Conservation (phyloP, 2,329 filamentous ascomycete species). For the Fusarium austroafricanum region DNA sequence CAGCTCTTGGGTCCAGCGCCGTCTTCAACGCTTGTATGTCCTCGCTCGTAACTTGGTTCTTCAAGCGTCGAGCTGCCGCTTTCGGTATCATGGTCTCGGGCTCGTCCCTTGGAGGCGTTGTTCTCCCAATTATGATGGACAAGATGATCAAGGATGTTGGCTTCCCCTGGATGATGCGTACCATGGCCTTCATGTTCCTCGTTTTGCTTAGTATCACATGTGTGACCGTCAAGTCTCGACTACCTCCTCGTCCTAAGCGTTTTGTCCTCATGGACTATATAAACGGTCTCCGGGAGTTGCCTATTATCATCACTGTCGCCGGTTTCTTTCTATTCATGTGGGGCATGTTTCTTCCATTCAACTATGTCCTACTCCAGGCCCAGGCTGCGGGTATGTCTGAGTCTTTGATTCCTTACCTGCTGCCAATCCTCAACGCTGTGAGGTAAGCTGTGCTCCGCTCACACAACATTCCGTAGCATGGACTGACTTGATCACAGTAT, state of each 20-base stretch:
- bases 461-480: neutral
- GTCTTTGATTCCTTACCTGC: slow-evolving; percentile 58
- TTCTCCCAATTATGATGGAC: slow-evolving; percentile 71
- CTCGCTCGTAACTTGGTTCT: slow-evolving; percentile 63
- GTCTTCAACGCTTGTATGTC: slow-evolving; percentile 59
- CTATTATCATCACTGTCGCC: slow-evolving; percentile 56
- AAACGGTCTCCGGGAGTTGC: slow-evolving; percentile 58
- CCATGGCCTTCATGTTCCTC: slow-evolving; percentile 60
- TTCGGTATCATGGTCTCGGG: slow-evolving; percentile 66
- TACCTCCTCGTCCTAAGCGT: slow-evolving; percentile 59
- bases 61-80: slow-evolving; percentile 62
- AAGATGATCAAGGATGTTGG: slow-evolving; percentile 62
- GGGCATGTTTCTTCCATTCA: slow-evolving; percentile 67
- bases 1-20: slow-evolving; percentile 56
- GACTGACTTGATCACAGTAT: slow-evolving; percentile 52
- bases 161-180: slow-evolving; percentile 62
- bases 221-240: slow-evolving; percentile 51
- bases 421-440: slow-evolving; percentile 68
- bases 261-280: slow-evolving; percentile 61
- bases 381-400: slow-evolving; percentile 56
- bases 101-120: slow-evolving; percentile 65
- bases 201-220: slow-evolving; percentile 50
- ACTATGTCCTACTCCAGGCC: slow-evolving; percentile 64
- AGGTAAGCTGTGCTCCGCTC: slow-evolving; percentile 50
- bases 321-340: slow-evolving; percentile 67